Evolutionary conservation across 768 basidiomycete genomes (phyloP).

Genomic region (Termitomyces sp.): DNA sequence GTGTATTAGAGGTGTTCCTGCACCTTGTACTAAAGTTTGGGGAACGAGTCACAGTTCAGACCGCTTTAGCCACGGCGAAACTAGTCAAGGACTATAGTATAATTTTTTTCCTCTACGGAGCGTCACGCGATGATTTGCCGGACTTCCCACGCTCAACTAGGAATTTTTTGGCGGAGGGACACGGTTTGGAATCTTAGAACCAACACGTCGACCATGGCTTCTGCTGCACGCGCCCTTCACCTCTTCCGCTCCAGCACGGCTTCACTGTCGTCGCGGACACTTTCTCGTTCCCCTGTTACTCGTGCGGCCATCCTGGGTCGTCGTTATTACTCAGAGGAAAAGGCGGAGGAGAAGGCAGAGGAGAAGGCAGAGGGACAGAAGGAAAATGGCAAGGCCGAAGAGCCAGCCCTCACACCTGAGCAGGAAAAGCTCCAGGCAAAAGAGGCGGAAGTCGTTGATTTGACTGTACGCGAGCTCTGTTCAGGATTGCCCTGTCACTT

Average conservation of each 20-base stretch:
- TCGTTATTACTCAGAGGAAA: slow-evolving; percentile 62
- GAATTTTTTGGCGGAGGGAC: slow-evolving; percentile 16
- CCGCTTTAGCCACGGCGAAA: not conserved
- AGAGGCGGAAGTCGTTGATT: slow-evolving; percentile 76
- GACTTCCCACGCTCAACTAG: slow-evolving; percentile 11
- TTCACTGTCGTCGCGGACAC: slow-evolving; percentile 47
- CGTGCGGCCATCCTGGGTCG: slow-evolving; percentile 23
- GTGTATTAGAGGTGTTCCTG: slow-evolving; percentile 9
- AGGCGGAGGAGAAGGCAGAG: slow-evolving; percentile 25
- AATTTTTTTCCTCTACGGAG: slow-evolving; percentile 6
- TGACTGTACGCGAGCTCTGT: slow-evolving; percentile 56
- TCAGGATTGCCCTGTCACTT: not conserved
- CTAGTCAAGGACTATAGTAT: too few relatives aligned
- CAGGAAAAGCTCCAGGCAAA: slow-evolving; percentile 72
- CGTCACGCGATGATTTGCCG: slow-evolving; percentile 5
- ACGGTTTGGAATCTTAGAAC: slow-evolving; percentile 6
- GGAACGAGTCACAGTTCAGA: slow-evolving; percentile 4
- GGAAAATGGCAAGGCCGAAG: slow-evolving; percentile 21
- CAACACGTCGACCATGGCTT: slow-evolving; percentile 24
- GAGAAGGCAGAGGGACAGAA: slow-evolving; percentile 14
- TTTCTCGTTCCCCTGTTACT: slow-evolving; percentile 34
- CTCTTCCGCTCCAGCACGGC: slow-evolving; percentile 58
- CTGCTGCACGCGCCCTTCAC: slow-evolving; percentile 46
- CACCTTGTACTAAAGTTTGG: slow-evolving; percentile 7
- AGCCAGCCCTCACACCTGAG: slow-evolving; percentile 18